Percentiles rank a stretch among this genome's conserved stretches.
Evolutionary conservation across 2,329 filamentous ascomycete species (phyloP).

Genomic region (Ophiocordyceps unilateralis): DNA sequence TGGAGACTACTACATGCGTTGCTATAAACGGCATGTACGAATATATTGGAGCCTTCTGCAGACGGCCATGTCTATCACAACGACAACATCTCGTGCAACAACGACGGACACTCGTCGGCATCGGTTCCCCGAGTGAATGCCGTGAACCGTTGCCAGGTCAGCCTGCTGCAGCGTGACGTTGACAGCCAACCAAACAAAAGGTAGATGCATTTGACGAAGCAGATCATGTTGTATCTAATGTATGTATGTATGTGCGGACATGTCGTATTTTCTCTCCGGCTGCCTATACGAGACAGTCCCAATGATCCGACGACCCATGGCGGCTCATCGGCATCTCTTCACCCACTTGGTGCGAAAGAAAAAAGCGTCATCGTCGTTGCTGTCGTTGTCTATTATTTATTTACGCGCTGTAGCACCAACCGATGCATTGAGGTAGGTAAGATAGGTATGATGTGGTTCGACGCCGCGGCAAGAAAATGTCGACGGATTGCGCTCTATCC

Average conservation of each 20-base stretch:
- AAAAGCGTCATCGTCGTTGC: too few species aligned
- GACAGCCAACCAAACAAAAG: too few species aligned
- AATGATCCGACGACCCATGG: background rate
- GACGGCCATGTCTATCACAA: background rate
- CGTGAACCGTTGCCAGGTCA: background rate
- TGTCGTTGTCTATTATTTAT: too few species aligned
- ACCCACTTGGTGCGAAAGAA: background rate
- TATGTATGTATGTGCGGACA: background rate
- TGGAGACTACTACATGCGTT: too few species aligned
- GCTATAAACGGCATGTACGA: too few species aligned
- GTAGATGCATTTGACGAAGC: background rate
- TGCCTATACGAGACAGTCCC: background rate
- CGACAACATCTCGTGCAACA: too few species aligned
- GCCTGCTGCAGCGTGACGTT: background rate
- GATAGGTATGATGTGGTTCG: too few species aligned
- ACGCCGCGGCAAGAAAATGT: too few species aligned
- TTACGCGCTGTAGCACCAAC: too few species aligned
- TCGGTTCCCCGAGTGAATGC: background rate
- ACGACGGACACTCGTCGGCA: background rate
- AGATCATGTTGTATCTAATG: background rate
- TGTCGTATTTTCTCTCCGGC: too few species aligned
- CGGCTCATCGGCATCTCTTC: background rate
- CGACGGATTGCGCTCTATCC: background rate
- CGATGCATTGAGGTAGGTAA: too few species aligned
- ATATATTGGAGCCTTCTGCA: background rate